Percentiles rank a stretch among this genome's conserved stretches.
phyloP scores from a whole-genome alignment of 2,329 filamentous ascomycete species.

The Botrytis deweyae region DNA sequence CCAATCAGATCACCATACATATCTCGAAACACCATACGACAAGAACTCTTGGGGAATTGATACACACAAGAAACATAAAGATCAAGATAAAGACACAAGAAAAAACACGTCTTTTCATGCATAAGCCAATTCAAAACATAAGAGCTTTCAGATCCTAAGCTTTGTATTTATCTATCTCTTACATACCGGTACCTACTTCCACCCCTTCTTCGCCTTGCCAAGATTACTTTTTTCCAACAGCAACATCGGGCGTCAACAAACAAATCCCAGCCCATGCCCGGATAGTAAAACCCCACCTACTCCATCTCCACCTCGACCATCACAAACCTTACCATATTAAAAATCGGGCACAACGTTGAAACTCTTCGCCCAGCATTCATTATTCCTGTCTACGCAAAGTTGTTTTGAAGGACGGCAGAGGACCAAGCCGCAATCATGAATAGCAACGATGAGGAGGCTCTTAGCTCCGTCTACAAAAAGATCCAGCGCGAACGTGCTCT shows the following conservation, averaged over 20 bases:
- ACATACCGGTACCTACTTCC: neutral
- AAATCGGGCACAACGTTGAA: conserved; percentile 1
- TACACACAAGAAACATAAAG: neutral
- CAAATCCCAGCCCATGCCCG: conserved; percentile 20
- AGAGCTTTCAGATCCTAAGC: conserved; percentile 3
- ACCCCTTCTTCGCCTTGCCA: conserved; percentile 19
- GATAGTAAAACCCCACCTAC: conserved; percentile 20
- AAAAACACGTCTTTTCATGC: neutral
- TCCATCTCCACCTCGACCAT: conserved; percentile 22
- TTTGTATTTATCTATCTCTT: neutral
- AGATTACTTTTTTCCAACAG: conserved; percentile 17
- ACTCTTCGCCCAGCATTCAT: conserved; percentile 1
- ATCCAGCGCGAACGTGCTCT: conserved; percentile 96
- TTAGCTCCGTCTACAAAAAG: conserved; percentile 87
- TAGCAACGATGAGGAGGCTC: conserved; percentile 63
- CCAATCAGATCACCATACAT: neutral
- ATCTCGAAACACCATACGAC: conserved; percentile 29
- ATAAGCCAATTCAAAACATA: neutral
- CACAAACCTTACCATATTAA: conserved; percentile 21
- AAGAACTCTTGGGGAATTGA: conserved; percentile 13
- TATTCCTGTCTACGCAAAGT: conserved; percentile 11
- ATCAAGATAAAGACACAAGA: neutral
- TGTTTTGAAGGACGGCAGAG: conserved; percentile 3
- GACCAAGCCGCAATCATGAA: conserved; percentile 44
- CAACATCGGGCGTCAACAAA: conserved; percentile 21